A percentile compares a stretch with the other conserved stretches of the same genome.
Evolutionary conservation across 2,329 filamentous ascomycete genomes (phyloP).

Genomic region (Neopestalotiopsis clavispora): DNA sequence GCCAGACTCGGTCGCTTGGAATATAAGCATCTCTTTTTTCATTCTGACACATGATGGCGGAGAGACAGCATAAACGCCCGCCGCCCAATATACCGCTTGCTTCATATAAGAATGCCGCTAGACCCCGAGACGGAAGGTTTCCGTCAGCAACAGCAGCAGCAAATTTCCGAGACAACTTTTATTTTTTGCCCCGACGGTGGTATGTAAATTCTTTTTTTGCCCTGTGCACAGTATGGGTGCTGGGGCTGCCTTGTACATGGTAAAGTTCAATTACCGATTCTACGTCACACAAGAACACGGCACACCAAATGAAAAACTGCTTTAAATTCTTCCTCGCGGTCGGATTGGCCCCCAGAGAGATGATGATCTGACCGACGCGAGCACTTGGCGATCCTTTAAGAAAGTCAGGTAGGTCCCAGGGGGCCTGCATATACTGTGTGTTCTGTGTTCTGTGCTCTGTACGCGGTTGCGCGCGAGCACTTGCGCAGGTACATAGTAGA

Average conservation of each 20-base stretch:
- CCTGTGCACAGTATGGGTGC: not conserved
- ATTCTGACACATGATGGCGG: not conserved
- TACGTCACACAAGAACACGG: not conserved
- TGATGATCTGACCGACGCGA: not conserved
- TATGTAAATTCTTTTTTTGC: not conserved
- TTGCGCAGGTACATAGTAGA: not conserved
- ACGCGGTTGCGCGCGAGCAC: not conserved
- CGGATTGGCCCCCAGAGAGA: too few species aligned
- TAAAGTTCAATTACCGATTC: not conserved
- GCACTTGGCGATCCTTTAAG: not conserved
- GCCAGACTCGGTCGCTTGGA: not conserved
- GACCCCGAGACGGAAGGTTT: slow-evolving; percentile 1
- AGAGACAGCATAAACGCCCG: not conserved
- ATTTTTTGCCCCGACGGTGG: not conserved
- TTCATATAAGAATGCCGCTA: not conserved
- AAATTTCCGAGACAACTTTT: slow-evolving; percentile 8
- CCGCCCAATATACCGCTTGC: not conserved
- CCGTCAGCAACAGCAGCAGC: not conserved
- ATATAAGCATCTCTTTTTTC: not conserved
- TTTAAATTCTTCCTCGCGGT: not conserved
- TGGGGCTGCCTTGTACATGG: not conserved
- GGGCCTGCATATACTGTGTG: not conserved
- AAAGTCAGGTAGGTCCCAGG: not conserved
- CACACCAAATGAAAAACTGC: not conserved
- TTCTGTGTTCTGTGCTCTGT: too few species aligned